Conservation (phyloP, 768 basidiomycete genomes). For the Suillus hirtellus region DNA sequence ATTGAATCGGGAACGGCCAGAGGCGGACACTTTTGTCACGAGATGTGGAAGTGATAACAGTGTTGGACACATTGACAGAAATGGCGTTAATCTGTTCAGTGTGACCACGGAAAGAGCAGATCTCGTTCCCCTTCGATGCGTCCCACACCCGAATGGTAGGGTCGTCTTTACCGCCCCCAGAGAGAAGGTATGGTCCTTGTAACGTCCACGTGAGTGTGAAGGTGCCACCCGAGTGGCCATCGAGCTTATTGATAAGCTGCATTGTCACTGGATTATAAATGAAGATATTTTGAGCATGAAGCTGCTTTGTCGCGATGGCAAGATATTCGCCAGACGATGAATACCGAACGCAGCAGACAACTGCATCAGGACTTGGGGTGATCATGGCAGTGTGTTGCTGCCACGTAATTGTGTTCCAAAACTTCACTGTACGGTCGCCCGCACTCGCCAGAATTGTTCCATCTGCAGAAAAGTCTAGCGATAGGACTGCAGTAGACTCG, state of each 20-base stretch:
- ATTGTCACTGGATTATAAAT: background rate
- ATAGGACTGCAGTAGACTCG: background rate
- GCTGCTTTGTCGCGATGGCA: background rate
- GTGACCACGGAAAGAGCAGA: background rate
- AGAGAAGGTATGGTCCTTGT: background rate
- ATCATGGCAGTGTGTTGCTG: background rate
- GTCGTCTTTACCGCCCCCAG: background rate
- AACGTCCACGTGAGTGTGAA: background rate
- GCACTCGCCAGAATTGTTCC: background rate
- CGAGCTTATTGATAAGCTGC: background rate
- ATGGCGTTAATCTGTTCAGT: background rate
- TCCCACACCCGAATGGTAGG: background rate
- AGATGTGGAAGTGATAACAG: background rate
- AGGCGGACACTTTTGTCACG: background rate
- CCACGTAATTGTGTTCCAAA: background rate
- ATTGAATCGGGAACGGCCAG: too few relatives aligned
- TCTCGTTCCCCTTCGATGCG: background rate
- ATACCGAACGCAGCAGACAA: background rate
- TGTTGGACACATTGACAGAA: background rate
- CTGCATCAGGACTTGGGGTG: background rate
- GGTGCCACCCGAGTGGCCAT: background rate
- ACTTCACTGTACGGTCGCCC: background rate
- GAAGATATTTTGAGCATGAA: background rate
- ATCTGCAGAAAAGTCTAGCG: background rate
- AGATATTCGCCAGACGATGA: background rate